Evolutionary conservation across 352 stramenopile species (phyloP).

Genomic region (Globisporangium apiculatum): DNA sequence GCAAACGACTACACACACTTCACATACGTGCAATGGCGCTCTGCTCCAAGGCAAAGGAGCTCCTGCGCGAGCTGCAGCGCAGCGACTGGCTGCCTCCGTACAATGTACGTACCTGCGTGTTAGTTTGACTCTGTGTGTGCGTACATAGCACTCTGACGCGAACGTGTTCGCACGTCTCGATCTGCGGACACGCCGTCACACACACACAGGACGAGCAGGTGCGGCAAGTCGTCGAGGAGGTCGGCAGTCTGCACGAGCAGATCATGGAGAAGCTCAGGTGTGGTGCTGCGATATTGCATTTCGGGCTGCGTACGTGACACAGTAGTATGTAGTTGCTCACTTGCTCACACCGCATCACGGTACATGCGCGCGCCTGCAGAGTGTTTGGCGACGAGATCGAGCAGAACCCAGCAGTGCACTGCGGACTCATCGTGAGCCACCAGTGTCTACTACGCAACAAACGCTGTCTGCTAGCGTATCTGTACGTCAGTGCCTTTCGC

Average conservation of each 20-base stretch:
- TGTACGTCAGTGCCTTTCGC: slow-evolving; percentile 33
- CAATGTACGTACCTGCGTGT: slow-evolving; percentile 50
- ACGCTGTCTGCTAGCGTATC: slow-evolving; percentile 81
- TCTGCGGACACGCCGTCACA: background rate
- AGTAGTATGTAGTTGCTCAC: background rate
- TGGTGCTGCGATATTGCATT: background rate
- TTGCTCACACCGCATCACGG: background rate
- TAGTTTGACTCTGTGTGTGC: background rate
- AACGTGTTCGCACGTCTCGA: no score
- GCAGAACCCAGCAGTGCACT: slow-evolving; percentile 56
- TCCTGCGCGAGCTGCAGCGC: slow-evolving; percentile 86
- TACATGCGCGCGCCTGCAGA: slow-evolving; percentile 19
- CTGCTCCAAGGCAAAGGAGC: slow-evolving; percentile 72
- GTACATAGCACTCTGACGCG: no score
- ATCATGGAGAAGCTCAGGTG: slow-evolving; percentile 71
- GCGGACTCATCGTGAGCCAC: slow-evolving; percentile 83
- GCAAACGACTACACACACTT: background rate
- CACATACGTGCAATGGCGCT: slow-evolving; percentile 33
- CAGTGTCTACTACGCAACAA: slow-evolving; percentile 89
- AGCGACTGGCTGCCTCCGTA: slow-evolving; percentile 90
- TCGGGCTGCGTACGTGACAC: background rate
- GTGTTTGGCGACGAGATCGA: slow-evolving; percentile 56
- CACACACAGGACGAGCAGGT: slow-evolving; percentile 70
- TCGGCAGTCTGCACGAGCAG: slow-evolving; percentile 55
- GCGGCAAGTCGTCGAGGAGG: slow-evolving; percentile 76